These are phyloP conservation scores for Pecoramyces ruminantium DNA, from an alignment of 192 early-diverging fungal species.

Conservation along the genomic window DNA sequence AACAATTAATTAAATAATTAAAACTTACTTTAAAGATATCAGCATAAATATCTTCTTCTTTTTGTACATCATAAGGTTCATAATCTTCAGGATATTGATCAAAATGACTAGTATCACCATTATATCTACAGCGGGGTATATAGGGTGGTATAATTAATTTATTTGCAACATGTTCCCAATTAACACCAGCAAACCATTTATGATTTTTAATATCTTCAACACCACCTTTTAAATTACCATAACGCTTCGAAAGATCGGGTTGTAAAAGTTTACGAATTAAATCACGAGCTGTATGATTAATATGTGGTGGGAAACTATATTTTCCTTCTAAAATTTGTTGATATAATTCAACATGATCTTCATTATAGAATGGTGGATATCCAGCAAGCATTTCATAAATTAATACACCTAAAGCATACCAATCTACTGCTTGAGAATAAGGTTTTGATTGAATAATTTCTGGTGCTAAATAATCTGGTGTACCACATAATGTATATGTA, in stretches of 20 bases:
- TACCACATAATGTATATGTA: conserved; percentile 32
- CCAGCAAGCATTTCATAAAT: conserved; percentile 23
- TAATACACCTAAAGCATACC: conserved; percentile 19
- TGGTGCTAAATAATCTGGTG: conserved; percentile 34
- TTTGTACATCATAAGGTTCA: conserved; percentile 63
- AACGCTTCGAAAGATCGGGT: conserved; percentile 6
- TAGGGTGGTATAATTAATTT: conserved; percentile 71
- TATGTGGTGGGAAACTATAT: conserved; percentile 1
- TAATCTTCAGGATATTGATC: conserved; percentile 83
- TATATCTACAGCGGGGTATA: conserved; percentile 57
- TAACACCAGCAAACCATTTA: conserved; percentile 85
- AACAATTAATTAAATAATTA: neutral
- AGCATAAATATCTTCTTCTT: conserved; percentile 46
- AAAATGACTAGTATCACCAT: conserved; percentile 88
- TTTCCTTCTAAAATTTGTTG: conserved; percentile 23
- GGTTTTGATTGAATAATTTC: conserved; percentile 8
- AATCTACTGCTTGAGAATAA: conserved; percentile 18
- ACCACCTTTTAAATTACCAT: conserved; percentile 72
- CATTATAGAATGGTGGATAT: conserved; percentile 19
- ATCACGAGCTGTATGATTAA: neutral
- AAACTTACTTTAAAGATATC: conserved; percentile 41
- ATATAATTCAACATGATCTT: conserved; percentile 19
- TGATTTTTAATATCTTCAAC: conserved; percentile 83
- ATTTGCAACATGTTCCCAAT: conserved; percentile 63
- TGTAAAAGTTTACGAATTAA: conserved; percentile 1